Base-by-base conservation (phyloP, 2,329 filamentous ascomycete genomes). In the Fusarium sp. region DNA sequence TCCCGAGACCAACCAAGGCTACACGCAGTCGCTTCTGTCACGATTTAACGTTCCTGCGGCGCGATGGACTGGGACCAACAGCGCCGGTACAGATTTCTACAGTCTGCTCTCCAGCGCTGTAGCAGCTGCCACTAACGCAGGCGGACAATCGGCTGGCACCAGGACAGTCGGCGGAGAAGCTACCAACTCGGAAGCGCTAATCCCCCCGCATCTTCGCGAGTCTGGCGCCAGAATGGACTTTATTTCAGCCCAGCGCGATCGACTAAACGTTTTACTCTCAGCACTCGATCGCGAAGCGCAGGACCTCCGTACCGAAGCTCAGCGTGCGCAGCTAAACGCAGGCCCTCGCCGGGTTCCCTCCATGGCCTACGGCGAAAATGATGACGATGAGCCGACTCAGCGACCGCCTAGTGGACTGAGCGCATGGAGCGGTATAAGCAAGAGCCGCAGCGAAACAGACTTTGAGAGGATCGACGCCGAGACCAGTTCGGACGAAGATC, bases 381-480 rank as follows among this genome's bases (percentile, higher is more conserved):
- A 76, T 17, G 76, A 77, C 39, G 77, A 80, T 5, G 76, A 77
- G 17, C 72, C 75, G 21, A 74, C 78, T 5, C 79, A 84, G 65
- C 80, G 85, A 52, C 82, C 81, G 31, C 78, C 82, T 62, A 83
- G 83, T 77, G 83, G 85, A n/a, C 78, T 84, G 46, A 84, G 83
- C 69, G 78, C 78, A 51, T 80, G 80, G 73, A 87, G 85, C 65
- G 88, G 84, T 5, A 81, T 97, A 73, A 91, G 88, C 73, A 95
- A 95, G 82, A 95, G 92, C 76, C 89, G 90, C 68, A 97, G 93
- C 78, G 94, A 97, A 77, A 88, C 88, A 21, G 95, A 97, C 73
- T 98, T 98, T 76, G 94, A 97, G 76, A 92, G 93, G 77, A 93
- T 97, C 71, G 92, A 96, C 66, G 89, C 90, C 34, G 92, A 94